Conservation (phyloP, 2,329 filamentous ascomycete species). For the Diaporthe citri region DNA sequence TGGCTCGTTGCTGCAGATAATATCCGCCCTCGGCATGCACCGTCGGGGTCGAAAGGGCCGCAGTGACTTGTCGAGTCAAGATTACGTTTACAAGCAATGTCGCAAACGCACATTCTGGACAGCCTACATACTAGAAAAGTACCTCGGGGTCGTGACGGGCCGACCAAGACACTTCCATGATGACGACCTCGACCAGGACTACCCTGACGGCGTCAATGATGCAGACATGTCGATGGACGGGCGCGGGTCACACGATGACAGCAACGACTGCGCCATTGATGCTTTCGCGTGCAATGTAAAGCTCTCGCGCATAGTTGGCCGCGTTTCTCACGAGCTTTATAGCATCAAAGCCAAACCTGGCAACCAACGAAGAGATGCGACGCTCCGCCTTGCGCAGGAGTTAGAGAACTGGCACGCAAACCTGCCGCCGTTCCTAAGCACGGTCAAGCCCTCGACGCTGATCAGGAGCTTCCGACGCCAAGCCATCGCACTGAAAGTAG, state of each 20-base stretch:
- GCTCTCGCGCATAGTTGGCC: not conserved
- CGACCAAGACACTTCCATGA: not conserved
- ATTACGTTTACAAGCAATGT: not conserved
- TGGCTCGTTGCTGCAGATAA: not conserved
- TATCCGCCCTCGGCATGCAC: not conserved
- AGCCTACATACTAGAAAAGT: not conserved
- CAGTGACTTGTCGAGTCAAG: not conserved
- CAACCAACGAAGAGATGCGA: not conserved
- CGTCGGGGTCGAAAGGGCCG: not conserved
- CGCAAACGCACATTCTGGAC: not conserved
- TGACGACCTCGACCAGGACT: not conserved
- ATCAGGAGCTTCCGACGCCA: not conserved
- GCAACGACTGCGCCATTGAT: not conserved
- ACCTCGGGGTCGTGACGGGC: not conserved
- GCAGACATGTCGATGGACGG: not conserved
- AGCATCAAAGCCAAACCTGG: not conserved
- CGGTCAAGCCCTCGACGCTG: not conserved
- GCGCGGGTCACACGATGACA: not conserved
- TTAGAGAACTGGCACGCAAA: not conserved
- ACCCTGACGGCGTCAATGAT: not conserved
- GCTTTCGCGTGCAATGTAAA: not conserved
- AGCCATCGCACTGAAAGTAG: not conserved
- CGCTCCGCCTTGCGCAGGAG: not conserved
- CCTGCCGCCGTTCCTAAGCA: not conserved
- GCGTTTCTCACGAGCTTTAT: not conserved